Base-by-base conservation (phyloP, 2,329 filamentous ascomycete species). In the Pseudogymnoascus pannorum region DNA sequence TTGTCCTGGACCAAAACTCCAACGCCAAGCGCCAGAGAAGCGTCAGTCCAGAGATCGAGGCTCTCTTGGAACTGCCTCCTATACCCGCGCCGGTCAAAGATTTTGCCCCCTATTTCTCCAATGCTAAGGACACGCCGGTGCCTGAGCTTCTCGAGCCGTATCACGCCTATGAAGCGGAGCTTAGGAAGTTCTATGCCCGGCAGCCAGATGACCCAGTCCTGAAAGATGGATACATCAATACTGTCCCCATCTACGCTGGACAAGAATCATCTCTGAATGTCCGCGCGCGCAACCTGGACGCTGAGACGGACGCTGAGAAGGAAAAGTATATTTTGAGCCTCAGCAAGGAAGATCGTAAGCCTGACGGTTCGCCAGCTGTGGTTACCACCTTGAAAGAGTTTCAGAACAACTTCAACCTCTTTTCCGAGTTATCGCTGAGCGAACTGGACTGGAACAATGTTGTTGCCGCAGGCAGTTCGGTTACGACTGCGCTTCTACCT, bases 371-470 rank as follows among this genome's bases (percentile, higher is more conserved):
- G 1, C 83, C 83, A 2, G 90, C 91, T 2, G 81, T 89, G 3
- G 89, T 92, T 0, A 71, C 79, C 22, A 81, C 81, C 11, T 71
- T 94, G 51, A 79, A 82, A 57, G 86, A 90, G 29, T 96, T 94
- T 68, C 85, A 86, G 70, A 82, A 83, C 57, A 93, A 94, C 73
- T 93, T 96, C 74, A 83, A 83, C 62, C 72, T 95, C 62, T 96
- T 96, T 71, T 91, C 87, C 1, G 91, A 96, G 73, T 88, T 84
- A 1, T 87, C 89, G 0, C 76, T 95, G 26, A 79, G 79, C 29
- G 90, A 93, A 57, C 72, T 95, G 66, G 84, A 93, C 70, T 95
- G 91, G 91, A 84, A 75, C 69, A 94, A 94, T 71, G 84, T 95
- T 14, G 86, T 94, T 14, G 91, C 84, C 29, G 89, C 90, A 40